Evolutionary conservation across 352 stramenopile genomes (phyloP).

Genomic region (Thalassiosira livingstoniorum): DNA sequence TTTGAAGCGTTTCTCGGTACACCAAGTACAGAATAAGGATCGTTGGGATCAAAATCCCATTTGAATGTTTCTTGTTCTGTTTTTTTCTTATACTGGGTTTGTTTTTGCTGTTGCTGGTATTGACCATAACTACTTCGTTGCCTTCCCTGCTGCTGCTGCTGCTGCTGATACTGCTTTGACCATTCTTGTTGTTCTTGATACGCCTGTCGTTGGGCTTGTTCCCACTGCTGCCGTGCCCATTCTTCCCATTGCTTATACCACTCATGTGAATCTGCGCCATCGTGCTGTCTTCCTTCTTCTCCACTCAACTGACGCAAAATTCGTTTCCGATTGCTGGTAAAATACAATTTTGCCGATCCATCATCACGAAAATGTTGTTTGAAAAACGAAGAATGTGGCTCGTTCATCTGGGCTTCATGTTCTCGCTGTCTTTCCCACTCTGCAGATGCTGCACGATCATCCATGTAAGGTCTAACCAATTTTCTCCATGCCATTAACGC

Average conservation of each 20-base stretch:
- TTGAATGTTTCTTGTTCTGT: constrained; percentile 63
- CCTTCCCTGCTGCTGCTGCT: constrained; percentile 28
- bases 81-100: constrained; percentile 48
- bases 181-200: constrained; percentile 48
- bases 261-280: constrained; percentile 64
- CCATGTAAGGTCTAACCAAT: constrained; percentile 74
- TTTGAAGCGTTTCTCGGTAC: constrained; percentile 68
- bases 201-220: constrained; percentile 56
- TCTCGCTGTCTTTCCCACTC: constrained; percentile 82
- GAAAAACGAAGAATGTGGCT: background rate
- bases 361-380: constrained; percentile 27
- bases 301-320: constrained; percentile 70
- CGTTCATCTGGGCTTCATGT: constrained; percentile 59
- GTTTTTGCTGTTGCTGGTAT: constrained; percentile 46
- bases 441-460: constrained; percentile 59
- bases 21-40: constrained; percentile 79
- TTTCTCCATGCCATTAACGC: constrained; percentile 77
- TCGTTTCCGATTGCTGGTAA: constrained; percentile 52
- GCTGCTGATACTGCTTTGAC: constrained; percentile 51
- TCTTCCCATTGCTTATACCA: constrained; percentile 82
- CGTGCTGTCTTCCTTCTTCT: constrained; percentile 49
- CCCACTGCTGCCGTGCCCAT: constrained; percentile 73
- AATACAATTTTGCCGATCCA: constrained; percentile 63
- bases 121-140: constrained; percentile 6
- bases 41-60: constrained; percentile 80